Evolutionary conservation across 2,329 filamentous ascomycete genomes (phyloP).

Genomic region (Thielaviopsis cerberus): DNA sequence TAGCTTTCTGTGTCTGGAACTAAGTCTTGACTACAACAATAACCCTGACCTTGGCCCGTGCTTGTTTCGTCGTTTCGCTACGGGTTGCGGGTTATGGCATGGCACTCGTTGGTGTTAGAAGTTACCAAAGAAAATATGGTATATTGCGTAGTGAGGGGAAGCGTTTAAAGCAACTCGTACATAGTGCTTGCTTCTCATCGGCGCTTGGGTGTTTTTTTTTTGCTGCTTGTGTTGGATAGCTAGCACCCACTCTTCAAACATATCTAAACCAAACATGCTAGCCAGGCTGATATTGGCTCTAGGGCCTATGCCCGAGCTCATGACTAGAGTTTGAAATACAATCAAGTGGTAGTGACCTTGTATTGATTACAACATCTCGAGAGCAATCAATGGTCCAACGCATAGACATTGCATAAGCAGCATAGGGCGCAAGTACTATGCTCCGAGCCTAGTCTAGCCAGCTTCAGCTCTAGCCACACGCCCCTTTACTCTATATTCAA

Average conservation of each 20-base stretch:
- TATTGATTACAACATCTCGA: no score
- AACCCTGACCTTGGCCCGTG: slow-evolving; percentile 1
- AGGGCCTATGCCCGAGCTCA: not conserved
- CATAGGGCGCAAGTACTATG: not conserved
- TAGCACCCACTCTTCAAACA: not conserved
- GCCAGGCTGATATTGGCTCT: not conserved
- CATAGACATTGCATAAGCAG: not conserved
- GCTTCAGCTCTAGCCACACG: not conserved
- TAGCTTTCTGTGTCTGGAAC: not conserved
- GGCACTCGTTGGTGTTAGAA: not conserved
- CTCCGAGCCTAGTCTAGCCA: not conserved
- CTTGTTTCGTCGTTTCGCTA: slow-evolving; percentile 6
- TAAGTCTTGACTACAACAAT: not conserved
- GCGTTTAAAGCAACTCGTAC: not conserved
- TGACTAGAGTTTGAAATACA: not conserved
- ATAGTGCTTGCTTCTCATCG: no score
- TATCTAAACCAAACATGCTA: not conserved
- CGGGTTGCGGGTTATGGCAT: not conserved
- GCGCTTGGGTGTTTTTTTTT: not conserved
- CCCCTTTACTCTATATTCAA: not conserved
- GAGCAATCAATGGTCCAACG: no score
- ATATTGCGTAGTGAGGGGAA: not conserved
- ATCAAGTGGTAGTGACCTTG: not conserved
- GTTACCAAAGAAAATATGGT: not conserved
- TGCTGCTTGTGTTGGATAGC: not conserved